Evolutionary conservation across 1,284 basidiomycete genomes (phyloP).

Genomic region (Lentinula novae-zelandiae): DNA sequence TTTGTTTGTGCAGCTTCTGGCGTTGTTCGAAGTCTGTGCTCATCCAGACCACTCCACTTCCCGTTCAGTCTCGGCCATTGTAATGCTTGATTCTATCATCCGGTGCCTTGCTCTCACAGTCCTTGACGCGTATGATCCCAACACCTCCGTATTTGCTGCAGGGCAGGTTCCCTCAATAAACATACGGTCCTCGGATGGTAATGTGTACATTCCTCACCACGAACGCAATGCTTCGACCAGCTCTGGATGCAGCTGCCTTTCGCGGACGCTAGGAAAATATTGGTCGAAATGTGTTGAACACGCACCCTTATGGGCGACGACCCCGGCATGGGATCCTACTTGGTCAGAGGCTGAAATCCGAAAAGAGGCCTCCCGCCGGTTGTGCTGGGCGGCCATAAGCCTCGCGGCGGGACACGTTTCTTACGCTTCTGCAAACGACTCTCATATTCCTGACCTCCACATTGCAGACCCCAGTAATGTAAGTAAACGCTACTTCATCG

Average conservation of each 20-base stretch:
- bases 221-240: constrained; percentile 14
- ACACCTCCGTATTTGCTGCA: constrained; percentile 43
- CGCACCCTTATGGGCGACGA: constrained; percentile 59
- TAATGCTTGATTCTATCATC: constrained; percentile 64
- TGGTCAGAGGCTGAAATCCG: constrained; percentile 61
- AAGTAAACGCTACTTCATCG: constrained; percentile 23
- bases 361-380: constrained; percentile 66
- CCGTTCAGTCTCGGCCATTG: constrained; percentile 54
- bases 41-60: constrained; percentile 55
- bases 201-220: neutral
- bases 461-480: constrained; percentile 67
- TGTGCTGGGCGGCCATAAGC: constrained; percentile 67
- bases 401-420: constrained; percentile 60
- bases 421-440: constrained; percentile 48
- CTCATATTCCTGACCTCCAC: constrained; percentile 45
- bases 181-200: neutral
- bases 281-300: constrained; percentile 48
- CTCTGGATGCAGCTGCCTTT: constrained; percentile 47
- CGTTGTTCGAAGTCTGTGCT: constrained; percentile 67
- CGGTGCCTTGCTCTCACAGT: constrained; percentile 51
- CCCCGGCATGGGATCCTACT: constrained; percentile 57
- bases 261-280: constrained; percentile 47
- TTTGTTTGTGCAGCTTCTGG: constrained; percentile 44
- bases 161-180: constrained; percentile 36
- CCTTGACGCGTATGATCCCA: constrained; percentile 38